A percentile compares a stretch with the other conserved stretches of the same genome.
phyloP scores from a whole-genome alignment of 352 stramenopile species.

The Phytophthora cryptogea region DNA sequence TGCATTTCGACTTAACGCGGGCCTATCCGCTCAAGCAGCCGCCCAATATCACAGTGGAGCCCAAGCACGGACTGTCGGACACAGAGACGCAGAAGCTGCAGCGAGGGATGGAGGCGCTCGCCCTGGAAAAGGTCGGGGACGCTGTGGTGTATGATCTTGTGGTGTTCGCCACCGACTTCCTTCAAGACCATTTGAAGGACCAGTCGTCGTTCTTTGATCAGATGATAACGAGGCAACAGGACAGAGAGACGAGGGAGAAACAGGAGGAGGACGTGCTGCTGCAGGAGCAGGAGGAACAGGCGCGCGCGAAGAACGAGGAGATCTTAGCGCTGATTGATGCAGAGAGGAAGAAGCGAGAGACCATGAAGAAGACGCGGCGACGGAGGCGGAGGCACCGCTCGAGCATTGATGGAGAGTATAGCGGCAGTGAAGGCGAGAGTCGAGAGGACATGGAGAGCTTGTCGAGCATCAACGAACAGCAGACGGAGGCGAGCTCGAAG shows the following conservation, averaged over 20 bases:
- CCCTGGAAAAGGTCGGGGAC: constrained; percentile 71
- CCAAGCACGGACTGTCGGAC: constrained; percentile 71
- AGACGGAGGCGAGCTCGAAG: constrained; percentile 31
- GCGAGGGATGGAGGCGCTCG: constrained; percentile 57
- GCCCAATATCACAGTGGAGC: constrained; percentile 73
- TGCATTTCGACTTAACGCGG: constrained; percentile 77
- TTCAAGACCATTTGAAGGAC: constrained; percentile 82
- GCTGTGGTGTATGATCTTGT: constrained; percentile 86
- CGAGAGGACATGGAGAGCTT: constrained; percentile 40
- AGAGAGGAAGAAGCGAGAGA: constrained; percentile 68
- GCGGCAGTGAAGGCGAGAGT: constrained; percentile 38
- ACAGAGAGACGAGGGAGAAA: constrained; percentile 64
- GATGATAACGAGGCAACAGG: constrained; percentile 85
- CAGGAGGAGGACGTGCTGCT: constrained; percentile 55
- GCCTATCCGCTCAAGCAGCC: constrained; percentile 69
- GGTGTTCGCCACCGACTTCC: constrained; percentile 79
- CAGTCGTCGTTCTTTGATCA: constrained; percentile 89
- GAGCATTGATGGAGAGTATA: constrained; percentile 58
- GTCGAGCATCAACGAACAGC: constrained; percentile 44
- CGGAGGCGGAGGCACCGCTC: constrained; percentile 54
- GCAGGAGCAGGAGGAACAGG: constrained; percentile 65
- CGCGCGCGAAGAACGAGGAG: constrained; percentile 69
- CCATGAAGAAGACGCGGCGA: constrained; percentile 59
- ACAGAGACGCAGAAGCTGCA: constrained; percentile 63
- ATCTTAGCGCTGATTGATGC: constrained; percentile 83